phyloP scores from a whole-genome alignment of 2,329 filamentous ascomycete species.

The Zymoseptoria passerinii region DNA sequence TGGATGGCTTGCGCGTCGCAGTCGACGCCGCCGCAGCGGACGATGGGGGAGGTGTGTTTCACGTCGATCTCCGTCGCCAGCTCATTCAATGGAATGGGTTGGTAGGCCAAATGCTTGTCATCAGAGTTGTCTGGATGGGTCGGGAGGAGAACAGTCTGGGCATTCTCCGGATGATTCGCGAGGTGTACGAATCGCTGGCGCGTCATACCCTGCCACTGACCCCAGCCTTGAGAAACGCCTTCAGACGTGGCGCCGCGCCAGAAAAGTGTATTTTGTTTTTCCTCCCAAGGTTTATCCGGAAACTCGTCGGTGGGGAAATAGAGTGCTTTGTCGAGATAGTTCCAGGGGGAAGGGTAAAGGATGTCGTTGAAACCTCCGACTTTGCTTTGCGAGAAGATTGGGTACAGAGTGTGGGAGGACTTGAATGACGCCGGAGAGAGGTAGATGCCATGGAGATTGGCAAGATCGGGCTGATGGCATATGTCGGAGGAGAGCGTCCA shows the following conservation, averaged over 20 bases:
- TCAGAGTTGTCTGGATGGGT: constrained; percentile 33
- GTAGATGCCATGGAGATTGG: constrained; percentile 65
- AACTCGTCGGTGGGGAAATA: constrained; percentile 44
- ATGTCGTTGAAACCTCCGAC: constrained; percentile 68
- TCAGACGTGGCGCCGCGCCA: constrained; percentile 66
- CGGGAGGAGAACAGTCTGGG: constrained; percentile 51
- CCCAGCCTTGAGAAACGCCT: constrained; percentile 41
- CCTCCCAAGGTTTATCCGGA: constrained; percentile 48
- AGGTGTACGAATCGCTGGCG: constrained; percentile 66
- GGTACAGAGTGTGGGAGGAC: constrained; percentile 57
- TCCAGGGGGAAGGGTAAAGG: constrained; percentile 56
- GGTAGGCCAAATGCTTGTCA: not conserved
- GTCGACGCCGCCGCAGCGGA: constrained; percentile 47
- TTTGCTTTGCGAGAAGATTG: constrained; percentile 69
- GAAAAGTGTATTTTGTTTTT: constrained; percentile 59
- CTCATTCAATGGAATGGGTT: constrained; percentile 44
- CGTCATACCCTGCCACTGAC: constrained; percentile 58
- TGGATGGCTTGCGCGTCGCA: constrained; percentile 47
- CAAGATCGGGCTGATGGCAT: constrained; percentile 70
- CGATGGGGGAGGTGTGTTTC: constrained; percentile 50
- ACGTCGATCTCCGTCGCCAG: constrained; percentile 41
- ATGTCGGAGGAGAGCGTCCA: constrained; percentile 59
- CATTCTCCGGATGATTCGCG: constrained; percentile 44
- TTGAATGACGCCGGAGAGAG: constrained; percentile 55
- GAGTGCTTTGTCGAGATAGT: constrained; percentile 50